These are phyloP conservation scores for Komagataella kurtzmanii DNA, from an alignment of 805 yeast species.

Conservation along the genomic window DNA sequence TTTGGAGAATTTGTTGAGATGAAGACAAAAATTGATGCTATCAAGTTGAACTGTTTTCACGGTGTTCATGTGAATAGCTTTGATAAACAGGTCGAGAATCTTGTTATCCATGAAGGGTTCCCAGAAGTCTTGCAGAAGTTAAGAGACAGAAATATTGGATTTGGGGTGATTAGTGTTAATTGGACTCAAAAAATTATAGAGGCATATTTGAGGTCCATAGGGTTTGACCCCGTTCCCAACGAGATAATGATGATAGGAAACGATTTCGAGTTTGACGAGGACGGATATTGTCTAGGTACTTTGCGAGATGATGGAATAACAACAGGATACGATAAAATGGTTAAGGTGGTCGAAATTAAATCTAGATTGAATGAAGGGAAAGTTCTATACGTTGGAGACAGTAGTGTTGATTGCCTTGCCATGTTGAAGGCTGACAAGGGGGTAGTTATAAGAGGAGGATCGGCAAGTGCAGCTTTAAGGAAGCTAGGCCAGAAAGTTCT, in stretches of 20 bases:
- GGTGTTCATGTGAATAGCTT: slow-evolving; percentile 23
- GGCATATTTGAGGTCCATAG: slow-evolving; percentile 12
- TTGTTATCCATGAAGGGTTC: slow-evolving; percentile 18
- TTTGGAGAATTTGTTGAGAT: slow-evolving; percentile 30
- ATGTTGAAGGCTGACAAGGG: slow-evolving; percentile 34
- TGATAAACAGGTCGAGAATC: slow-evolving; percentile 18
- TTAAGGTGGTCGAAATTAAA: slow-evolving; percentile 15
- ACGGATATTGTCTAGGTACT: slow-evolving; percentile 12
- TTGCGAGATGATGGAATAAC: slow-evolving; percentile 8
- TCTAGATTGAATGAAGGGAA: slow-evolving; percentile 9
- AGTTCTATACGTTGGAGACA: slow-evolving; percentile 45
- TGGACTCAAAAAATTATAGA: slow-evolving; percentile 43
- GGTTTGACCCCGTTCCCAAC: slow-evolving; percentile 5
- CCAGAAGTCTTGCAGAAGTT: background rate
- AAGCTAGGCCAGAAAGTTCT: slow-evolving; percentile 9
- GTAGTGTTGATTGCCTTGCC: slow-evolving; percentile 42
- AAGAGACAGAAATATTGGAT: background rate
- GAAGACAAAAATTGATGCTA: slow-evolving; percentile 20
- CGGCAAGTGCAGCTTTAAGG: slow-evolving; percentile 14
- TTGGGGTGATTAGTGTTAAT: slow-evolving; percentile 37
- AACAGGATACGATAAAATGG: slow-evolving; percentile 10
- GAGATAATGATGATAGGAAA: slow-evolving; percentile 28
- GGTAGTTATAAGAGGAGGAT: slow-evolving; percentile 27
- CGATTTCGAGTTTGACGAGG: slow-evolving; percentile 28
- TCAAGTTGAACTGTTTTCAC: slow-evolving; percentile 22